phyloP scores from a whole-genome alignment of 495 filamentous ascomycete genomes.

The Penicillium herquei region DNA sequence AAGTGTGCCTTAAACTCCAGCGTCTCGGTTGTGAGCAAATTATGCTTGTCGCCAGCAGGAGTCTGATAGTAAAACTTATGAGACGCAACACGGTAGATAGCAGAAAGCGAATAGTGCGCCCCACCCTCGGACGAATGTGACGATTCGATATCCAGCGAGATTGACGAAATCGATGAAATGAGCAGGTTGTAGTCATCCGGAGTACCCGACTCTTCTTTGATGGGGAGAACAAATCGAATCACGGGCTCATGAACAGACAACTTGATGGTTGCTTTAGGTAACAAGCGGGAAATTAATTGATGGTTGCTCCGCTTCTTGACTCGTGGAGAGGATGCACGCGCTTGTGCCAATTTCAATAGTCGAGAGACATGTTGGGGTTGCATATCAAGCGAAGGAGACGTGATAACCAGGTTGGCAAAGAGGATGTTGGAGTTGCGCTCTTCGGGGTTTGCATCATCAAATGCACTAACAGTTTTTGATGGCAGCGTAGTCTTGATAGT shows the following conservation, averaged over 20 bases:
- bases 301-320: slow-evolving; percentile 50
- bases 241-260: slow-evolving; percentile 96
- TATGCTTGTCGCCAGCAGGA: slow-evolving; percentile 71
- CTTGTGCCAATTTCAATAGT: slow-evolving; percentile 69
- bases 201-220: slow-evolving; percentile 58
- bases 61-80: slow-evolving; percentile 97
- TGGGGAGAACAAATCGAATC: slow-evolving; percentile 79
- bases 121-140: slow-evolving; percentile 86
- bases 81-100: slow-evolving; percentile 76
- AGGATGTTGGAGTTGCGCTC: slow-evolving; percentile 95
- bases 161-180: slow-evolving; percentile 88
- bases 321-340: slow-evolving; percentile 51
- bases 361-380: slow-evolving; percentile 90
- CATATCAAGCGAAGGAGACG: slow-evolving; percentile 93
- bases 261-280: slow-evolving; percentile 94
- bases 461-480: slow-evolving; percentile 85
- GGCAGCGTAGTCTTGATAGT: slow-evolving; percentile 93
- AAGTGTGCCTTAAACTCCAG: slow-evolving; percentile 83
- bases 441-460: slow-evolving; percentile 68
- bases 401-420: slow-evolving; percentile 93
- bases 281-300: slow-evolving; percentile 79
- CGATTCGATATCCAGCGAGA: slow-evolving; percentile 89
- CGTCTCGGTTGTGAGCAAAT: slow-evolving; percentile 79
- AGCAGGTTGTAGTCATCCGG: slow-evolving; percentile 84
- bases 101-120: slow-evolving; percentile 78